Base-by-base conservation (phyloP, 306 rosid genomes). In the Citrullus amarus region DNA sequence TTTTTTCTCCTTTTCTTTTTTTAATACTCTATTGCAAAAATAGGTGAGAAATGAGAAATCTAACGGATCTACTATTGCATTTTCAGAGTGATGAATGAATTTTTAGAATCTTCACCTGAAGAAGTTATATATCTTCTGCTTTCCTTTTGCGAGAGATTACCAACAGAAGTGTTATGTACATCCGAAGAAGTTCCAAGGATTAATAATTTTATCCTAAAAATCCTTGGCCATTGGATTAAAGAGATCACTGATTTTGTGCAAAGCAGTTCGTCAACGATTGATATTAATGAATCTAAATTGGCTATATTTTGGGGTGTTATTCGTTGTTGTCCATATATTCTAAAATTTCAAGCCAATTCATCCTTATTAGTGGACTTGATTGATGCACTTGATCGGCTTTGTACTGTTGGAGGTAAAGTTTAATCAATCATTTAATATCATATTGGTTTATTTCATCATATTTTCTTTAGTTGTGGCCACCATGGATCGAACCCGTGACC, bases 231-330 rank as follows among this genome's bases (percentile, higher is more conserved):
- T 46, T 90, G 91, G 90, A 86, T 78, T 66, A 77, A 22, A 59
- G 80, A 79, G 65, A 76, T 90, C 81, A 85, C 83, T 57, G 83
- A 81, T 78, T 68, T 82, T 74, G 80, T 60, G 62, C 74, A 53
- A 65, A 70, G 82, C 57, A 84, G 80, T 48, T 46, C 56, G 41
- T 83, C 86, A 60, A 77, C 84, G 6, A 78, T 9, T 69, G 78
- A 83, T 78, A 77, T 87, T 69, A 85, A 82, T 60, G 95, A 88
- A 81, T 71, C 81, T 55, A 80, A 83, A 80, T 61, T 92, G 86
- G 88, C 93, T 81, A 62, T 87, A 68, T 83, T 89, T 32, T 95
- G 97, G 97, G 98, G 95, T 81, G 77, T 81, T 16, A 82, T 95
- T 54, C 90, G 58, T 63, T 95, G 97, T 87, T 86, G 86, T 86